Evolutionary conservation across 768 basidiomycete genomes (phyloP), one percentile per base, ranked within the genome.

Genomic region (Pulveroboletus sp.): DNA sequence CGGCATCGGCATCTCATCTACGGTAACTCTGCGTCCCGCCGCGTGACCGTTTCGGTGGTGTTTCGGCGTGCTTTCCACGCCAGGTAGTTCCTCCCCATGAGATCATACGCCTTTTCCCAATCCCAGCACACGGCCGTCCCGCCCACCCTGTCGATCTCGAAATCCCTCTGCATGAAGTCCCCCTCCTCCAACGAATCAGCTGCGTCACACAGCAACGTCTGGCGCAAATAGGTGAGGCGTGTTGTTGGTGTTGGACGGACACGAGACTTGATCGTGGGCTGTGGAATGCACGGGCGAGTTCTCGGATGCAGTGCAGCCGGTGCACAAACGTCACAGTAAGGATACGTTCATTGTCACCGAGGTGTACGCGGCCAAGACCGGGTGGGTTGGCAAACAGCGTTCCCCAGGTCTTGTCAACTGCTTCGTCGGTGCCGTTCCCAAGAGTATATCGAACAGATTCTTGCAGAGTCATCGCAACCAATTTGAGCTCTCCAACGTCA

Each of bases 181-280:
- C 68, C 69, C 9, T 46, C 40, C 45, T 73, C 72, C 9, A 73
- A 44, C 4, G 64, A 58, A 34, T 60, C 58, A 19, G 66, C 62
- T 6, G 72, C 67, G 6, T 56, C 59, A 46, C 72, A 74, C 21
- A 74, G 50, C 17, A 69, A 47, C 2, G 62, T 62, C 39, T 73
- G 71, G 5, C 71, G 55, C 7, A 73, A 52, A 49, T 72, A 73
- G 39, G 68, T 64, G 2, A 73, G 45, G 47, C 73, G 45, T 74
- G 73, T 5, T 63, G 56, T 13, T 65, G 40, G 35, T 72, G 71
- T 12, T 5, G 39, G 14, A 8, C 13, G 11, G 49, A 44, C 10
- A 51, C 38, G 2, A 40, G 13, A 6, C 23, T 39, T 23, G 45
- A 44, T 34, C 49, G 39, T n/a, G 42, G 49, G 12, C 12, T 29